Conservation (phyloP, 2,329 filamentous ascomycete genomes). For the Paraphoma sp. region DNA sequence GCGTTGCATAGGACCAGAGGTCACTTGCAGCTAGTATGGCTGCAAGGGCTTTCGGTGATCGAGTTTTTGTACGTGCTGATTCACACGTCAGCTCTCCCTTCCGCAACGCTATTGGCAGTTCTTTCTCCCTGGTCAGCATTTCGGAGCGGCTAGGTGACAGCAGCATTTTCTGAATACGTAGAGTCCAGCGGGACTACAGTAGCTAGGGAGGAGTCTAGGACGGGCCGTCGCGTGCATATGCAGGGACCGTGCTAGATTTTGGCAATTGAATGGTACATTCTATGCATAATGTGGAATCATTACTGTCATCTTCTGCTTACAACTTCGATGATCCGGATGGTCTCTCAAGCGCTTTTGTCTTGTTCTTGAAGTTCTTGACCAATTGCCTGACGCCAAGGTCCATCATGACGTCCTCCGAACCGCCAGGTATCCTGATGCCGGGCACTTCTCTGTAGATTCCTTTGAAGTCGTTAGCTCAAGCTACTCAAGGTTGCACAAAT, state of each 20-base stretch:
- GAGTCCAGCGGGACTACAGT: no score
- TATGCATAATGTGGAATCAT: not conserved
- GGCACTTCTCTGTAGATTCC: conserved; percentile 70
- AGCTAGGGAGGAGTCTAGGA: no score
- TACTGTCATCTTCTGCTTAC: conserved; percentile 25
- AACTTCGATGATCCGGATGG: conserved; percentile 53
- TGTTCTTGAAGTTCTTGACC: conserved; percentile 70
- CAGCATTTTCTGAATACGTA: no score
- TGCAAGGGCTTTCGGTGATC: not conserved
- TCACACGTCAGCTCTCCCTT: no score
- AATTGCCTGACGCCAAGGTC: conserved; percentile 73
- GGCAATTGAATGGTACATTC: not conserved
- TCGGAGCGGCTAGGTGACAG: no score
- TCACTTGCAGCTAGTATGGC: no score
- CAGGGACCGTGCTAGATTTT: no score
- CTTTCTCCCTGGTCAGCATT: no score
- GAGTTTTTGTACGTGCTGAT: no score
- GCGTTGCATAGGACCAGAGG: not conserved
- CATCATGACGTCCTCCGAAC: conserved; percentile 75
- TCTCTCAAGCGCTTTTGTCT: conserved; percentile 61
- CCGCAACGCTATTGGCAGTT: no score
- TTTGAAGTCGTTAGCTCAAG: conserved; percentile 33
- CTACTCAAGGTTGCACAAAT: not conserved
- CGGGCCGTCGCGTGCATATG: no score
- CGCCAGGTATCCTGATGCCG: conserved; percentile 67